Conservation (phyloP, 768 basidiomycete species). For the Podaxis sp. region DNA sequence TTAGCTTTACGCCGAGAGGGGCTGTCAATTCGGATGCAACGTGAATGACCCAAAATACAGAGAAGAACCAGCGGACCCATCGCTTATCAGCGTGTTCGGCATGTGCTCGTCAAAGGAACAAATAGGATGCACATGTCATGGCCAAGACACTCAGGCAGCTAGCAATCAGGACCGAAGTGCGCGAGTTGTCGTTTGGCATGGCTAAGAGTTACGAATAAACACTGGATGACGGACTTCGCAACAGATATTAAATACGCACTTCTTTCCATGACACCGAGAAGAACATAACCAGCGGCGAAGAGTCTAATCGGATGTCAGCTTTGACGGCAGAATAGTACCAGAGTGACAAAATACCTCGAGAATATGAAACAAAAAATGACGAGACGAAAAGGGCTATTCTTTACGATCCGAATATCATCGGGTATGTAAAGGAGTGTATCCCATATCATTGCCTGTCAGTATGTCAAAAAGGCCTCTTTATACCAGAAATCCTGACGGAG, state of each 20-base stretch:
- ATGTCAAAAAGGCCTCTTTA: background rate
- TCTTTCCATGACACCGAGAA: background rate
- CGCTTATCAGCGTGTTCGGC: background rate
- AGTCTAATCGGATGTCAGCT: background rate
- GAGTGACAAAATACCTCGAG: background rate
- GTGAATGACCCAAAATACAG: background rate
- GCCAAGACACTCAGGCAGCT: background rate
- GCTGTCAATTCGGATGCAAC: background rate
- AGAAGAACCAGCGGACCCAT: background rate
- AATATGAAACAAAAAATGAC: background rate
- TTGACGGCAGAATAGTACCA: background rate
- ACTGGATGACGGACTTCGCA: background rate
- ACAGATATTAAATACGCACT: background rate
- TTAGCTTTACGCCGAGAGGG: background rate
- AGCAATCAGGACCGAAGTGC: background rate
- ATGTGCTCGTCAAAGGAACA: background rate
- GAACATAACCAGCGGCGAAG: background rate
- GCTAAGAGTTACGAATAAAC: background rate
- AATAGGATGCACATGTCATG: background rate
- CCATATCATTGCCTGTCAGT: background rate
- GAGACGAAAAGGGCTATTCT: background rate
- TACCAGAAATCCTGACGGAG: background rate
- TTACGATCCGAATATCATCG: background rate
- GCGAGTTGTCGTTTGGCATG: background rate
- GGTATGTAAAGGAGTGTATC: background rate